Conservation (phyloP, 208 protist species). For the Zelonia costaricensis region DNA sequence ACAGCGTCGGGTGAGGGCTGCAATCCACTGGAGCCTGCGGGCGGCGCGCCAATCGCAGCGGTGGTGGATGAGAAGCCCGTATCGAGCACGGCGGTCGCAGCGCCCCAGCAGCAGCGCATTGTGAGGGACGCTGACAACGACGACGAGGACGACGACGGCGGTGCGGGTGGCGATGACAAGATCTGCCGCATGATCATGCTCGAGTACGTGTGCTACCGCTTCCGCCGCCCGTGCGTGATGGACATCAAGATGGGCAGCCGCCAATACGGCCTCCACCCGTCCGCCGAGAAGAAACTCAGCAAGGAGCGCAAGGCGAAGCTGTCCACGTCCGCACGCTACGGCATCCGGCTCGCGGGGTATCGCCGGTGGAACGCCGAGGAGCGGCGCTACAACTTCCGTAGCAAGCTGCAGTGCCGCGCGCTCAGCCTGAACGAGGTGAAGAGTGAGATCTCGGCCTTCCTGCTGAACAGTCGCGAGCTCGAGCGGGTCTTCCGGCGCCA, state of each 20-base stretch:
- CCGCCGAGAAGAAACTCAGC: slow-evolving; percentile 60
- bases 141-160: slow-evolving; percentile 10
- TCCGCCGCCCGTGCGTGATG: slow-evolving; percentile 72
- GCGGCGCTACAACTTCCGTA: slow-evolving; percentile 47
- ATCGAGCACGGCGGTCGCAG: background rate
- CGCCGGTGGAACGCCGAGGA: slow-evolving; percentile 56
- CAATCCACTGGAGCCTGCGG: no score
- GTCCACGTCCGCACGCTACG: slow-evolving; percentile 72
- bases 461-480: slow-evolving; percentile 24
- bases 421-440: slow-evolving; percentile 56
- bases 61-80: no score
- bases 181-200: slow-evolving; percentile 73
- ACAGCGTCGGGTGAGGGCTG: no score
- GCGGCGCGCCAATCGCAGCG: no score
- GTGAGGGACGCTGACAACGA: slow-evolving; percentile 16
- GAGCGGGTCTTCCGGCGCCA: slow-evolving; percentile 42
- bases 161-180: background rate
- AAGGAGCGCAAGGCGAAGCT: slow-evolving; percentile 67
- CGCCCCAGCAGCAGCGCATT: background rate
- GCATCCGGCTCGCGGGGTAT: slow-evolving; percentile 81
- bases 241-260: slow-evolving; percentile 89
- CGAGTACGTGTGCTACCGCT: slow-evolving; percentile 83
- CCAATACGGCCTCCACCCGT: slow-evolving; percentile 81
- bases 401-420: slow-evolving; percentile 60
- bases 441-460: slow-evolving; percentile 48